Conservation (phyloP, 495 filamentous ascomycete genomes). For the Penicillium bialowiezense region DNA sequence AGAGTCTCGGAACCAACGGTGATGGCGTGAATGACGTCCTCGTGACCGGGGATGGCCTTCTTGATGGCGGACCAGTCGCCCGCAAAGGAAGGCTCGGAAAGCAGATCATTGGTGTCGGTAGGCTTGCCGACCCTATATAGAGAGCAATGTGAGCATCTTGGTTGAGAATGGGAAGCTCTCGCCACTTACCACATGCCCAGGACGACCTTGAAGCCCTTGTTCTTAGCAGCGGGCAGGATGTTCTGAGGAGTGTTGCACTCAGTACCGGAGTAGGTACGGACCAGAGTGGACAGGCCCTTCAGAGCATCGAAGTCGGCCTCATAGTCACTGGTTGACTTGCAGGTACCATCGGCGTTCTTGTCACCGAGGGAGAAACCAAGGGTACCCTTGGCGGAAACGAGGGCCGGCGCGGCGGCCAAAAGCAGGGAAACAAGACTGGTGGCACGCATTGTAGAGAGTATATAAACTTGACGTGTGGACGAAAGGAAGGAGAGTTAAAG, state of each 20-base stretch:
- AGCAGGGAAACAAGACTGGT: constrained; percentile 34
- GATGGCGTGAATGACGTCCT: constrained; percentile 64
- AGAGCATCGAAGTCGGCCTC: constrained; percentile 64
- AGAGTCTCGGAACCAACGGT: constrained; percentile 77
- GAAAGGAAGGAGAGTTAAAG: constrained; percentile 1
- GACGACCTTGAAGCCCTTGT: constrained; percentile 69
- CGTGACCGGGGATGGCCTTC: constrained; percentile 49
- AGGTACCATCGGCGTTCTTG: constrained; percentile 52
- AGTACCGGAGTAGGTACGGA: constrained; percentile 68
- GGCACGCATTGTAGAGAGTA: constrained; percentile 40
- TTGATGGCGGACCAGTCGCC: constrained; percentile 60
- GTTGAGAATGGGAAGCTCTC: neutral
- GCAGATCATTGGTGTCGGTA: constrained; percentile 17
- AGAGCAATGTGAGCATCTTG: constrained; percentile 2
- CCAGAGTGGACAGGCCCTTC: constrained; percentile 52
- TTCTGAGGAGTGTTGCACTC: constrained; percentile 62
- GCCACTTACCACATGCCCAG: constrained; percentile 68
- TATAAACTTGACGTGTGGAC: too few species aligned
- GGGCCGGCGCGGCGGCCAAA: constrained; percentile 41
- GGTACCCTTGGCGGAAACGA: constrained; percentile 41
- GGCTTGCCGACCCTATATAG: constrained; percentile 55
- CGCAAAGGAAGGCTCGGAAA: constrained; percentile 56
- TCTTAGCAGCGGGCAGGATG: constrained; percentile 69
- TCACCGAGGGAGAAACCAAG: constrained; percentile 51
- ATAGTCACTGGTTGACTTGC: constrained; percentile 66